Evolutionary conservation across 1,139 yeast species (phyloP).

Genomic region (Suhomyces kunorum): DNA sequence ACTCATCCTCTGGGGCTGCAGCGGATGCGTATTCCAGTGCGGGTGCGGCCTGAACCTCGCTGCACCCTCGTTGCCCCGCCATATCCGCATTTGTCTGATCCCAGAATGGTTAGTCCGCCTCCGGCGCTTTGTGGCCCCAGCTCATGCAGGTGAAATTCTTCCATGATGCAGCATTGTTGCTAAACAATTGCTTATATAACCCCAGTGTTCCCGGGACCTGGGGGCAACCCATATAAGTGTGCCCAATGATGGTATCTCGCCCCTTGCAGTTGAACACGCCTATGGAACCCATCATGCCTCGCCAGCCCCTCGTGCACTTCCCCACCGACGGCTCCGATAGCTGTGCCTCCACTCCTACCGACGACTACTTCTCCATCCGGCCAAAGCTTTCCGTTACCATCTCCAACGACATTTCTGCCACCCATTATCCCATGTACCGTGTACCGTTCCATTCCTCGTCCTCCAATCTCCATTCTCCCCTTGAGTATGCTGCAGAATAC

Average conservation of each 20-base stretch:
- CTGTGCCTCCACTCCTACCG: slow-evolving; percentile 13
- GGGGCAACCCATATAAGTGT: neutral
- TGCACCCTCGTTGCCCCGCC: slow-evolving; percentile 4
- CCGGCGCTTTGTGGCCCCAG: neutral
- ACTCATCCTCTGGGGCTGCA: no score
- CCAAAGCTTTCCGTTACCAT: slow-evolving; percentile 16
- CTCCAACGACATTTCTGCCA: slow-evolving; percentile 14
- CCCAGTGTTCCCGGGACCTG: neutral
- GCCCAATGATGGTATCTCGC: slow-evolving; percentile 10
- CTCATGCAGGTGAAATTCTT: slow-evolving; percentile 13
- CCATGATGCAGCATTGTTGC: slow-evolving; percentile 7
- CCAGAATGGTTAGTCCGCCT: slow-evolving; percentile 10
- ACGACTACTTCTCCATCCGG: slow-evolving; percentile 19
- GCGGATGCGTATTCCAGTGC: no score
- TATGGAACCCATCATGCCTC: slow-evolving; percentile 4
- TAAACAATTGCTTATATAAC: slow-evolving; percentile 4
- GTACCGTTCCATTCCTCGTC: slow-evolving; percentile 4
- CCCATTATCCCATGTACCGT: slow-evolving; percentile 12
- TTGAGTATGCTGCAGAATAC: slow-evolving; percentile 13
- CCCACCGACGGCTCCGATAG: slow-evolving; percentile 10
- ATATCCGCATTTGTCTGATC: slow-evolving; percentile 9
- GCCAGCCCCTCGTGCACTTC: neutral
- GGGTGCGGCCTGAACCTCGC: no score
- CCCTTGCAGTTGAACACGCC: slow-evolving; percentile 9
- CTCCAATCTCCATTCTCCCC: slow-evolving; percentile 13